These are phyloP conservation scores for Globisporangium radiosum DNA, from an alignment of 352 stramenopile genomes.

Conservation along the genomic window DNA sequence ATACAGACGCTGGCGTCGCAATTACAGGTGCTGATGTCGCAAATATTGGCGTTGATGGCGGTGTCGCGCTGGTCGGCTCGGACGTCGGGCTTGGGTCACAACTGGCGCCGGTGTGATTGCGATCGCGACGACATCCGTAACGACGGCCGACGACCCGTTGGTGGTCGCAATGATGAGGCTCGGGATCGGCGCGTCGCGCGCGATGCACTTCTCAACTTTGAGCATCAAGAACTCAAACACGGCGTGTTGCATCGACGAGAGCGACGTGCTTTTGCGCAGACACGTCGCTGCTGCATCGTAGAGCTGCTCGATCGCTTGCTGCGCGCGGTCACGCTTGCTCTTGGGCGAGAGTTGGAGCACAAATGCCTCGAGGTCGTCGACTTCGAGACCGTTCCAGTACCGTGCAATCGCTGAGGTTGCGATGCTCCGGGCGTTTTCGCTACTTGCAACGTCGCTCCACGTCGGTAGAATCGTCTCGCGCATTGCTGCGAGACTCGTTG, in stretches of 20 bases:
- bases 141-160: no score
- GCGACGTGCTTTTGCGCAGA: not conserved
- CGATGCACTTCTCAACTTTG: not conserved
- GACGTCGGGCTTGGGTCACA: not conserved
- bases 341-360: not conserved
- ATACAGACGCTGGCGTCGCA: not conserved
- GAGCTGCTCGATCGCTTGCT: not conserved
- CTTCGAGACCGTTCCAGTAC: slow-evolving; percentile 1
- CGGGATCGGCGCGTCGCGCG: not conserved
- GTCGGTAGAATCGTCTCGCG: not conserved
- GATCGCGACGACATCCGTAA: no score
- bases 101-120: not conserved
- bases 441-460: not conserved
- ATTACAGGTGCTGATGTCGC: not conserved
- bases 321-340: not conserved
- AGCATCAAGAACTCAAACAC: not conserved
- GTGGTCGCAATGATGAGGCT: not conserved
- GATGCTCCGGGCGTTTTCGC: not conserved
- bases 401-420: not conserved
- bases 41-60: not conserved
- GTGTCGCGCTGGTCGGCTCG: not conserved
- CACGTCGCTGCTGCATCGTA: not conserved
- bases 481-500: not conserved
- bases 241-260: not conserved
- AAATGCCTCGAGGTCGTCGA: not conserved